Conservation (phyloP, 2,329 filamentous ascomycete species). For the Epichloe gansuensis region DNA sequence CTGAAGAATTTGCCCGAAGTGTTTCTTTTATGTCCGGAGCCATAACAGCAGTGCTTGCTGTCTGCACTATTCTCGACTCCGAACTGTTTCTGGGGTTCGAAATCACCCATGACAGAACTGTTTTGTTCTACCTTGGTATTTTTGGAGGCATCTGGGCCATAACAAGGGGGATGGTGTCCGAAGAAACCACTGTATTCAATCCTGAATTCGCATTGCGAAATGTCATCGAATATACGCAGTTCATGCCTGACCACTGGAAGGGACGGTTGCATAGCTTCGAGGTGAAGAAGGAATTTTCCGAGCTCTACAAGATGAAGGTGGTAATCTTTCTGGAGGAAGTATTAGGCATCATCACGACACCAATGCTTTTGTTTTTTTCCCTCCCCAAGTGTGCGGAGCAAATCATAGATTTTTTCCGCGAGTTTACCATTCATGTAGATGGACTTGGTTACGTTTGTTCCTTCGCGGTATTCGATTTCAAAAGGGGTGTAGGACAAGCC, state of each 20-base stretch:
- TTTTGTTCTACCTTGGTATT: conserved; percentile 78
- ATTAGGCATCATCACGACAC: conserved; percentile 81
- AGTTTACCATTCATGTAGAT: conserved; percentile 95
- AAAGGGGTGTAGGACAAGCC: conserved; percentile 52
- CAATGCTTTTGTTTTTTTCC: conserved; percentile 74
- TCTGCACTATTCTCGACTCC: conserved; percentile 77
- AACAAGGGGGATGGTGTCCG: conserved; percentile 70
- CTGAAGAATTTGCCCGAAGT: conserved; percentile 70
- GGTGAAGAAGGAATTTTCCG: conserved; percentile 79
- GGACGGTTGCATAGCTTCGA: conserved; percentile 85
- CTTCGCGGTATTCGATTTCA: conserved; percentile 94
- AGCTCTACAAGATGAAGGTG: conserved; percentile 83
- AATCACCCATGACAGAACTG: conserved; percentile 75
- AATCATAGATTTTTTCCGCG: conserved; percentile 93
- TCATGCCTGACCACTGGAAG: conserved; percentile 80
- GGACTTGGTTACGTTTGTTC: conserved; percentile 93
- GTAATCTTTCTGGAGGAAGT: conserved; percentile 89
- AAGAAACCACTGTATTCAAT: conserved; percentile 81
- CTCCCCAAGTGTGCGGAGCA: conserved; percentile 82
- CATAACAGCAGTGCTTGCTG: conserved; percentile 69
- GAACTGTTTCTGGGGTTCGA: conserved; percentile 88
- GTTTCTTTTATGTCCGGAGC: conserved; percentile 81
- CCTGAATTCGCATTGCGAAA: conserved; percentile 79
- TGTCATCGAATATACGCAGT: conserved; percentile 87
- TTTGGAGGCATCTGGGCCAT: conserved; percentile 75